Conservation (phyloP, 1,139 yeast species). For the Kodamaea suecica region DNA sequence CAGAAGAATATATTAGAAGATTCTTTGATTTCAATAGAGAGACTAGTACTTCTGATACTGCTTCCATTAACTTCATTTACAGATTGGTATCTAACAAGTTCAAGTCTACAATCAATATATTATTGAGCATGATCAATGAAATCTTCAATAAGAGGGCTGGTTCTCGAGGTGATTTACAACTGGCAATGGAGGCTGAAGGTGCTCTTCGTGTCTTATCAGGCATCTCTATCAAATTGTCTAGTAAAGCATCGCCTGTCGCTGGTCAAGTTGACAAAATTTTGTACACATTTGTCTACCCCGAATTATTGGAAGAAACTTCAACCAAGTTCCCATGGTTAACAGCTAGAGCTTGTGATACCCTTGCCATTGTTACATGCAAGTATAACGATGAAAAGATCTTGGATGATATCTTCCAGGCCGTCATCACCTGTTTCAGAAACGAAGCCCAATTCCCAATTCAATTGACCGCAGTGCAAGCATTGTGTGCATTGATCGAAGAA, state of each 20-base stretch:
- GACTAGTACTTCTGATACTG: constrained; percentile 72
- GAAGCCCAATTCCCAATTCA: constrained; percentile 48
- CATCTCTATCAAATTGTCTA: constrained; percentile 41
- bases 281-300: constrained; percentile 46
- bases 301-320: constrained; percentile 33
- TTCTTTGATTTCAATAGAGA: constrained; percentile 70
- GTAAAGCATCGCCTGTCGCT: constrained; percentile 38
- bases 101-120: constrained; percentile 37
- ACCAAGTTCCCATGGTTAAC: constrained; percentile 45
- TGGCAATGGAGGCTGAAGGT: constrained; percentile 48
- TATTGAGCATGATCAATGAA: constrained; percentile 50
- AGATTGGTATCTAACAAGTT: constrained; percentile 47
- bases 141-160: constrained; percentile 44
- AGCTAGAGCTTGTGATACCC: constrained; percentile 55
- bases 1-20: constrained; percentile 70
- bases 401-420: constrained; percentile 44
- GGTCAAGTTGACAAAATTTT: constrained; percentile 48
- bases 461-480: constrained; percentile 54
- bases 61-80: constrained; percentile 73
- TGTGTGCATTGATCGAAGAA: constrained; percentile 47
- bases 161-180: constrained; percentile 26
- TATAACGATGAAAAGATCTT: constrained; percentile 41
- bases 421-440: constrained; percentile 41
- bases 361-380: constrained; percentile 43
- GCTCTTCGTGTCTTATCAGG: constrained; percentile 50